Evolutionary conservation across 495 filamentous ascomycete genomes (phyloP), one percentile per base, ranked within the genome.

Genomic region (Physcia stellaris): DNA sequence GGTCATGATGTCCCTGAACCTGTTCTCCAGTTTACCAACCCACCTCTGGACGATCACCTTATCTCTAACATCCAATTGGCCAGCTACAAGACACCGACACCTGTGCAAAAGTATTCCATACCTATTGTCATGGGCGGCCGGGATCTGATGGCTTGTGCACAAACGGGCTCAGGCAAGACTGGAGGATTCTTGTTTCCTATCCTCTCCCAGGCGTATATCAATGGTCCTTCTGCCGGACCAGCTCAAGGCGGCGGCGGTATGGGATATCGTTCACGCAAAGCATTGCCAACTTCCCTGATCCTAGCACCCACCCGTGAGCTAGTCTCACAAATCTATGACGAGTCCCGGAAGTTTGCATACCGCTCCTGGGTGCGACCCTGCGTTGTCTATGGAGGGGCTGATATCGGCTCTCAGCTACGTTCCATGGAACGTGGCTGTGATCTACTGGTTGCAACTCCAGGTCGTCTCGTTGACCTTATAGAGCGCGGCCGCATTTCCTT

Each of bases 181-280:
- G 90, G 92, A 64, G 90, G 92, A 66, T 98, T 98, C 74, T 65
- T 98, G 24, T 95, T 98, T 71, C 90, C 90, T 29, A 98, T 98
- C 48, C 70, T 98, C 29, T 95, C 90, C 12, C 90, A 96, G 57
- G 86, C 88, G 24, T 96, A 82, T 71, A 71, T 83, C 52, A 80
- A 79, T 43, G 90, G 88, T 30, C 88, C 88, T 19, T 83, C 77
- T 24, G 53, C 74, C 21, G 20, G 35, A 30, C 56, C 75, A 24
- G 79, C 83, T 32, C 66, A 67, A 44, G 62, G 65, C 35, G 70
- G 68, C 35, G 71, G 71, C 53, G 77, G 75, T 54, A 90, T 83
- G 52, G 80, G 79, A 37, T 75, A 77, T 41, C 85, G 88, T 58
- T 73, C 79, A 51, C 86, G 86, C 58, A 94, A 94, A 70, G 90